Base-by-base conservation (phyloP, 2,329 filamentous ascomycete genomes). In the Venturia aucupariae region DNA sequence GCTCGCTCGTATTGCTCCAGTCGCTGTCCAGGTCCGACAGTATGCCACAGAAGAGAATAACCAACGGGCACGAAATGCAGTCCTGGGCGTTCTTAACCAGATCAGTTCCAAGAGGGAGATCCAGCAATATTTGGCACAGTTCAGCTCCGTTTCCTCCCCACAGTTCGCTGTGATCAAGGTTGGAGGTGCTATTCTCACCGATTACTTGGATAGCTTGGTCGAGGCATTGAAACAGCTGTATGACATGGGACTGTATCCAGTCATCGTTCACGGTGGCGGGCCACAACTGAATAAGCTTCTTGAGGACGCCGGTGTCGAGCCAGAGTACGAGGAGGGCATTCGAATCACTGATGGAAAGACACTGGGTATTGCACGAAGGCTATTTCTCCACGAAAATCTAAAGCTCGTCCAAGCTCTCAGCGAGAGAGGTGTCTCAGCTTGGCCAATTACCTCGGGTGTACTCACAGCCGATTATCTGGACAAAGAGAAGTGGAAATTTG, bases 121-220 rank as follows among this genome's bases (percentile, higher is more conserved):
- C 68, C 90, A 97, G 81, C 93, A 97, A 78, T 97, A 97, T 77
- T 87, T 97, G 66, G 94, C 92, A 69, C 92, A 97, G 75, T 99
- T 99, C 82, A 94, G 89, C 70, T 96, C 92, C 41, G 92, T 97
- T 67, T 94, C 92, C 55, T 96, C 92, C 42, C 92, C 97, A 80
- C 92, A 96, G 74, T 99, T 97, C 76, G 93, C 92, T 69, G 93
- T 99, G 60, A 96, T 99, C 78, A 99, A 99, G 81, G 93, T 97
- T 64, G 94, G 93, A 67, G 94, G 93, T 67, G 94, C 93, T 68
- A 97, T 97, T 72, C 84, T 99, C 72, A 96, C 91, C 66, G 92
- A 97, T 74, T 89, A 97, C 77, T 83, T 97, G 64, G 90, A 96
- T 75, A 92, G 92, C 72, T 85, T 99, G 64, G 96, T 91, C 73